Evolutionary conservation across 2,329 filamentous ascomycete species (phyloP).

Genomic region (Apiospora aurea): DNA sequence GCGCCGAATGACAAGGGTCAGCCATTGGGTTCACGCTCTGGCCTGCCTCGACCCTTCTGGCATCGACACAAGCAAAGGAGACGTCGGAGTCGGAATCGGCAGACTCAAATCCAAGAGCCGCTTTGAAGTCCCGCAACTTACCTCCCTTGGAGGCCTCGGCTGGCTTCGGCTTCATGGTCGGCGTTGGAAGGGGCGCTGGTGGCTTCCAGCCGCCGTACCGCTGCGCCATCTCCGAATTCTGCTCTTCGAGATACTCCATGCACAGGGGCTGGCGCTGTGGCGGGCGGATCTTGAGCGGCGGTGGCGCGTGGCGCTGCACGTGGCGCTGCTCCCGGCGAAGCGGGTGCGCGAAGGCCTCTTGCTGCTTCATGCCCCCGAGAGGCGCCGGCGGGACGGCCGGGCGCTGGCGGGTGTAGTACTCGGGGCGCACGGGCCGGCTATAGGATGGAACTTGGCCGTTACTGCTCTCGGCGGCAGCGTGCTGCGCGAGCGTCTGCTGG

Average conservation of each 20-base stretch:
- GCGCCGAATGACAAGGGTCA: neutral
- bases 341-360: neutral
- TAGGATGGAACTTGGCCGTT: neutral
- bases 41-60: slow-evolving; percentile 19
- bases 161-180: neutral
- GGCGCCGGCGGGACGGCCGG: neutral
- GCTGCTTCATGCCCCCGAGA: neutral
- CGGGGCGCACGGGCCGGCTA: neutral
- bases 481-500: neutral
- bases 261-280: neutral
- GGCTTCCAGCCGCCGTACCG: neutral
- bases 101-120: neutral
- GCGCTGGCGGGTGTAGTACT: neutral
- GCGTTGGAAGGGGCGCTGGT: neutral
- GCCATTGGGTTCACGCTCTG: neutral
- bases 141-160: neutral
- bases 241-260: neutral
- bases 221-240: neutral
- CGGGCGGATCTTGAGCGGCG: neutral
- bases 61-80: slow-evolving; percentile 26
- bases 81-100: slow-evolving; percentile 22
- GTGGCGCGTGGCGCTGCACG: neutral
- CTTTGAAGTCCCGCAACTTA: neutral
- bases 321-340: neutral
- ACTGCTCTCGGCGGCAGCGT: neutral